Evolutionary conservation across 176 grass and related monocot genomes (phyloP).

Genomic region (Hordeum vulgare): MorexV3_pseudomolecules_assembly NC_058521.1:524876100-524876599

Average conservation of each 20-base stretch:
- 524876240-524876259: neutral
- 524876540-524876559: neutral
- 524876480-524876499: neutral
- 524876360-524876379: conserved; percentile 19
- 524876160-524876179: neutral
- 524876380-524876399: conserved; percentile 74
- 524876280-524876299: neutral
- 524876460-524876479: conserved; percentile 9
- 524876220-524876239: neutral
- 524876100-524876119: neutral
- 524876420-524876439: conserved; percentile 71
- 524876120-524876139: neutral
- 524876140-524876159: neutral
- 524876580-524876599: neutral
- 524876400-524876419: conserved; percentile 99
- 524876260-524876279: neutral
- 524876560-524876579: neutral
- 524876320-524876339: neutral
- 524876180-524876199: neutral
- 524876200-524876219: neutral
- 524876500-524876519: neutral
- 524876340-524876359: neutral
- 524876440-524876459: conserved; percentile 68
- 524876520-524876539: neutral
- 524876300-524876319: neutral